Evolutionary conservation across 352 stramenopile species (phyloP), one percentile per base, ranked within the genome.

Genomic region (Pythium monospermum): DNA sequence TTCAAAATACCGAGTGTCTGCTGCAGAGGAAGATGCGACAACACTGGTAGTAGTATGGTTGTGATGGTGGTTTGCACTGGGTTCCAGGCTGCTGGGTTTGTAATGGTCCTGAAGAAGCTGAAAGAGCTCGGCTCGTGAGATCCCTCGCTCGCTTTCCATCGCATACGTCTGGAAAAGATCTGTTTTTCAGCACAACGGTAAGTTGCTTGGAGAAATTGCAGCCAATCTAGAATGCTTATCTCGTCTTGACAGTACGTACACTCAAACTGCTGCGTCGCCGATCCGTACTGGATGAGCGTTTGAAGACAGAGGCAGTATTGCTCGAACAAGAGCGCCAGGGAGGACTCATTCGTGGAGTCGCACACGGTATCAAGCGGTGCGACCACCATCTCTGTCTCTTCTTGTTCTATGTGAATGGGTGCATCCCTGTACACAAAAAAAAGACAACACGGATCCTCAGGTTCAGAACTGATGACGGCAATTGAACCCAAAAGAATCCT

Each of bases 41-140:
- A 16, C 44, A 16, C 21, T 52, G 10, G 4, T 1, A 7, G n/a
- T n/a, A 22, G 18, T 19, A n/a, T 35, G 4, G 38, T 18, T 16
- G 25, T 2, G 23, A 11, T 13, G 0, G 4, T 18, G 12, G 22
- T 19, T n/a, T n/a, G n/a, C n/a, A n/a, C n/a, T n/a, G n/a, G n/a
- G n/a, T n/a, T n/a, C n/a, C n/a, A n/a, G n/a, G 3, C 18, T 35
- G 16, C 13, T 21, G 3, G 41, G 23, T 27, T 22, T 38, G 49
- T 63, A 81, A 36, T 87, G 73, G 6, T 87, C 76, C 64, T 84
- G 61, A 1, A 87, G 62, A 16, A 87, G 23, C 36, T 76, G 51
- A 13, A 82, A 69, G 13, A 87, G 28, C 38, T 87, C 76, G 1
- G 42, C n/a, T 4, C 76, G 63, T 10, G 74, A 72, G 26, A 87